phyloP scores from a whole-genome alignment of 2,329 filamentous ascomycete genomes.

The Colletotrichum eremochloae region DNA sequence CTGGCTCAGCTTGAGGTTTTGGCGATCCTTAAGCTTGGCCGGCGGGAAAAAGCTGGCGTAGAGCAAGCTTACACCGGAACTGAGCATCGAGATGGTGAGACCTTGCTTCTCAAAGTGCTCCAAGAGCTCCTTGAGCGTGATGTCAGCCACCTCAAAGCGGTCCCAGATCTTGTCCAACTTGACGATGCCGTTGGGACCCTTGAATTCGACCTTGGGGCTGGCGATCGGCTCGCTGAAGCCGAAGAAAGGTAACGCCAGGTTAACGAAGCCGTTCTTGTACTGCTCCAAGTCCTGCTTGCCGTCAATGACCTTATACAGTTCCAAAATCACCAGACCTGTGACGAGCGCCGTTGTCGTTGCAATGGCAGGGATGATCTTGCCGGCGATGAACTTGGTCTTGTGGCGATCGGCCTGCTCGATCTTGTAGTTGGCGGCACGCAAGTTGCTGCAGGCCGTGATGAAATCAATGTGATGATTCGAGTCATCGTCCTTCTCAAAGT shows the following conservation, averaged over 20 bases:
- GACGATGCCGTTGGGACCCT: constrained; percentile 82
- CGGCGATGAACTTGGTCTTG: constrained; percentile 99
- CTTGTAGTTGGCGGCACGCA: constrained; percentile 98
- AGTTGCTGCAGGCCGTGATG: constrained; percentile 96
- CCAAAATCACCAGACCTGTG: constrained; percentile 91
- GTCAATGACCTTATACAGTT: constrained; percentile 96
- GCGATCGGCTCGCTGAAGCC: constrained; percentile 97
- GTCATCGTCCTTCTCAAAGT: constrained; percentile 99
- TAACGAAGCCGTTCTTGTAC: constrained; percentile 99
- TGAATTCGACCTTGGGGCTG: constrained; percentile 92
- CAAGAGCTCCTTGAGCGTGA: constrained; percentile 87
- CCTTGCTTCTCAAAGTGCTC: constrained; percentile 86
- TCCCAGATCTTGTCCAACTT: constrained; percentile 98
- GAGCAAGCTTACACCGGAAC: constrained; percentile 94
- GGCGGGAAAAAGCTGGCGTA: constrained; percentile 94
- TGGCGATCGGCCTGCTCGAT: constrained; percentile 92
- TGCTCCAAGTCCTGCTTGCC: constrained; percentile 97
- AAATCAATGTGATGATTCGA: constrained; percentile 99
- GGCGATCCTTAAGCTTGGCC: constrained; percentile 83
- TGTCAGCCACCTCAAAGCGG: constrained; percentile 89
- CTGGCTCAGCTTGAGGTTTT: constrained; percentile 86
- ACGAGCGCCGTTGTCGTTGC: constrained; percentile 97
- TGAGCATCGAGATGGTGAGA: constrained; percentile 89
- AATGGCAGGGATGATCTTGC: constrained; percentile 99
- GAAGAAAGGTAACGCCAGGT: constrained; percentile 96